phyloP scores from a whole-genome alignment of 1,284 basidiomycete genomes.

The Tausonia pullulans region DNA sequence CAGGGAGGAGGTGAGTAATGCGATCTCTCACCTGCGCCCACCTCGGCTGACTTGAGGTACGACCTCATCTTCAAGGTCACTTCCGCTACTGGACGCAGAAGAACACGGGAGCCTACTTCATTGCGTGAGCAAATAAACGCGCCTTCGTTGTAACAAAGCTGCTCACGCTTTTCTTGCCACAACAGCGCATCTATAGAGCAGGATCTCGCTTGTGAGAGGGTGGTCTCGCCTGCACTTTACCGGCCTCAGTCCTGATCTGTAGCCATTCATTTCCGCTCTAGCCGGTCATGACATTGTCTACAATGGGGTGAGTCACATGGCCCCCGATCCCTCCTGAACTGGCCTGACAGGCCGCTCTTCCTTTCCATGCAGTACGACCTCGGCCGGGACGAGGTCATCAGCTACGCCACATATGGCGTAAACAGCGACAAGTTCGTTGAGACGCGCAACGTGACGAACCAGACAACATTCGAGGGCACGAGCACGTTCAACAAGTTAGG shows the following conservation, averaged over 20 bases:
- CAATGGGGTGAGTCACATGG: too few species aligned
- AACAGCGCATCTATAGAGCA: constrained; percentile 42
- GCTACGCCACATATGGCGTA: constrained; percentile 23
- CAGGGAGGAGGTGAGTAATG: constrained; percentile 48
- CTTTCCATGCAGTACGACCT: constrained; percentile 43
- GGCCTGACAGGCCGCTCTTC: too few species aligned
- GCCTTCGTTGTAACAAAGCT: not conserved
- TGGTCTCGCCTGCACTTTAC: not conserved
- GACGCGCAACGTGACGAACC: constrained; percentile 43
- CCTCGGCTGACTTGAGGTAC: too few species aligned
- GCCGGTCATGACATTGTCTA: constrained; percentile 7
- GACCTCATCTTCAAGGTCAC: constrained; percentile 43
- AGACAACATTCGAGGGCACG: constrained; percentile 30
- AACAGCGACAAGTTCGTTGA: constrained; percentile 48
- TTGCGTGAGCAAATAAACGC: constrained; percentile 41
- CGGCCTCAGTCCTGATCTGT: not conserved
- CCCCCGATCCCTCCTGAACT: too few species aligned
- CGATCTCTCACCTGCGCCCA: too few species aligned
- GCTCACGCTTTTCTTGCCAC: not conserved
- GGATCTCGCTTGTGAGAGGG: constrained; percentile 42
- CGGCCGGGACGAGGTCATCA: constrained; percentile 63
- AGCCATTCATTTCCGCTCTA: not conserved
- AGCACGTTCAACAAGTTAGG: constrained; percentile 27
- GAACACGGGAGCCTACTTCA: constrained; percentile 52
- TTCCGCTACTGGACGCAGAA: constrained; percentile 82